Evolutionary conservation across 805 yeast genomes (phyloP).

Genomic region (Candida alai): DNA sequence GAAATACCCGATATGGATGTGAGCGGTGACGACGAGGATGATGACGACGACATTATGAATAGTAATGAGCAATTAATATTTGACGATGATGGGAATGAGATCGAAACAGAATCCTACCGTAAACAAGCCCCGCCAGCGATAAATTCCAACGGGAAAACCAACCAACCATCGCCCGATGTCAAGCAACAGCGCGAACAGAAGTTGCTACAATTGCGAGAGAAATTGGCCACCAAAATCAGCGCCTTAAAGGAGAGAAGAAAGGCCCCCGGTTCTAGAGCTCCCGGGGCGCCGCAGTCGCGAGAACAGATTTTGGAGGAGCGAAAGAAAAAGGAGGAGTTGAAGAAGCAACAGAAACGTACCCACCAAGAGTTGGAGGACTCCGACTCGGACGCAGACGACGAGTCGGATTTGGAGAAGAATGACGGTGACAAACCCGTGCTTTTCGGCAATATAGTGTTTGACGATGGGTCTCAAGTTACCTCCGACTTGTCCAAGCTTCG

Average conservation of each 20-base stretch:
- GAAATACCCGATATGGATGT: constrained; percentile 13
- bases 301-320: constrained; percentile 75
- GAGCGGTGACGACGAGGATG: constrained; percentile 9
- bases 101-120: constrained; percentile 8
- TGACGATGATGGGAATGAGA: constrained; percentile 56
- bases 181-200: constrained; percentile 48
- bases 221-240: constrained; percentile 70
- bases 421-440: constrained; percentile 44
- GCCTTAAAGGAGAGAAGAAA: constrained; percentile 74
- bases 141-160: constrained; percentile 3
- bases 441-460: constrained; percentile 78
- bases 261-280: constrained; percentile 81
- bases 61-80: constrained; percentile 45
- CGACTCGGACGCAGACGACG: constrained; percentile 39
- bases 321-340: constrained; percentile 42
- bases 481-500: constrained; percentile 63
- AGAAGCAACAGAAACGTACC: constrained; percentile 41
- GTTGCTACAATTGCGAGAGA: constrained; percentile 68
- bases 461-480: constrained; percentile 76
- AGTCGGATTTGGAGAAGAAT: constrained; percentile 24
- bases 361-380: constrained; percentile 22
- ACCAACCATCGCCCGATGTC: constrained; percentile 43
- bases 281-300: constrained; percentile 82
- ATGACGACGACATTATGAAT: constrained; percentile 20
- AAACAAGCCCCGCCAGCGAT: constrained; percentile 8